phyloP scores from a whole-genome alignment of 1,139 yeast species.

The Yamadazyma songkhlaensis region DNA sequence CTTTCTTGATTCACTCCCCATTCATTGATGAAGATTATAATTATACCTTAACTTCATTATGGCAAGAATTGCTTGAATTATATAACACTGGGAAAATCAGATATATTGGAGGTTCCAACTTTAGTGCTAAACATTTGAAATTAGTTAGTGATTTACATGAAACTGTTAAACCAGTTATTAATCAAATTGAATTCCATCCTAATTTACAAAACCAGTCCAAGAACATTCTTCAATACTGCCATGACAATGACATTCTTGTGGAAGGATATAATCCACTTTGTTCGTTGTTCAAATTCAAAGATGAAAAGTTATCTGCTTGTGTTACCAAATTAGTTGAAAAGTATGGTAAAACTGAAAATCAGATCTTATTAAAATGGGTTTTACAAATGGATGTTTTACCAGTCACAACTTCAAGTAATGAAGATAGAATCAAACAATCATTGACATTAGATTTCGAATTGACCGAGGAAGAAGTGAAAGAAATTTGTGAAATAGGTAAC shows the following conservation, averaged over 20 bases:
- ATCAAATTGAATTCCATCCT: slow-evolving; percentile 44
- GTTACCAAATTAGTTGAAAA: slow-evolving; percentile 34
- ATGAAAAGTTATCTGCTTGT: slow-evolving; percentile 20
- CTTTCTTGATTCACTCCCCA: slow-evolving; percentile 70
- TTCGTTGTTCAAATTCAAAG: slow-evolving; percentile 33
- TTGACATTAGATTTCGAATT: slow-evolving; percentile 49
- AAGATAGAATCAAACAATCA: slow-evolving; percentile 54
- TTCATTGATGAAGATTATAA: slow-evolving; percentile 48
- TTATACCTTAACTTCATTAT: slow-evolving; percentile 23
- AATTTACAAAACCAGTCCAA: slow-evolving; percentile 36
- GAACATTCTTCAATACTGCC: slow-evolving; percentile 26
- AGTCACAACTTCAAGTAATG: slow-evolving; percentile 66
- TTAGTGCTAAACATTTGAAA: slow-evolving; percentile 27
- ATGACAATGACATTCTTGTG: slow-evolving; percentile 26
- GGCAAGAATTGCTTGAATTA: slow-evolving; percentile 39
- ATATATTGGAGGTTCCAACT: slow-evolving; percentile 44
- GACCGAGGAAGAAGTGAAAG: slow-evolving; percentile 20
- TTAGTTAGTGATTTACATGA: slow-evolving; percentile 31
- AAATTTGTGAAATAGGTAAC: slow-evolving; percentile 24
- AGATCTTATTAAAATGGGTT: slow-evolving; percentile 68
- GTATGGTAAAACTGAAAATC: slow-evolving; percentile 56
- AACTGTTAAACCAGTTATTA: slow-evolving; percentile 26
- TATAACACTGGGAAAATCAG: slow-evolving; percentile 39
- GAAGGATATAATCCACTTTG: slow-evolving; percentile 42
- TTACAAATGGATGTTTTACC: slow-evolving; percentile 64